A percentile compares a stretch with the other conserved stretches of the same genome.
Evolutionary conservation across 2,329 filamentous ascomycete genomes (phyloP).

Genomic region (Penicillium decumbens): DNA sequence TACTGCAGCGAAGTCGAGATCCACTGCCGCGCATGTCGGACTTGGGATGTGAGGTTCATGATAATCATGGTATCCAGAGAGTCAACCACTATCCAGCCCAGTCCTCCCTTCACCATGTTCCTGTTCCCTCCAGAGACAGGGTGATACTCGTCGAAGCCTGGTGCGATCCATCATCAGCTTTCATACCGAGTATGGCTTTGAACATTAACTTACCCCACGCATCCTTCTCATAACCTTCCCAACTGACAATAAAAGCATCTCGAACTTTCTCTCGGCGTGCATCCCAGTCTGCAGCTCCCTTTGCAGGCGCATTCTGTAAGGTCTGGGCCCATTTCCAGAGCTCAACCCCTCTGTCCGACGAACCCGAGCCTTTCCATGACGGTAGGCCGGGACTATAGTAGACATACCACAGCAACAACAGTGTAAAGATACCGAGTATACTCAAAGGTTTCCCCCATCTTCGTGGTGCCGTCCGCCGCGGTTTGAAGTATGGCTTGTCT

Average conservation of each 20-base stretch:
- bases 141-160: slow-evolving; percentile 68
- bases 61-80: slow-evolving; percentile 94
- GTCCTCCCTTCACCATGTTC: slow-evolving; percentile 80
- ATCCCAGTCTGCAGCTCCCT: slow-evolving; percentile 63
- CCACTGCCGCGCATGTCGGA: slow-evolving; percentile 84
- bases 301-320: slow-evolving; percentile 42
- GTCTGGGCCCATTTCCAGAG: slow-evolving; percentile 56
- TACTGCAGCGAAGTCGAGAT: slow-evolving; percentile 74
- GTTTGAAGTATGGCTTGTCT: slow-evolving; percentile 71
- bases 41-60: slow-evolving; percentile 88
- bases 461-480: slow-evolving; percentile 52
- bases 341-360: slow-evolving; percentile 36
- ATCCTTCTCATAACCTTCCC: slow-evolving; percentile 86
- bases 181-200: neutral
- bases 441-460: slow-evolving; percentile 62
- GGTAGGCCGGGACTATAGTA: slow-evolving; percentile 47
- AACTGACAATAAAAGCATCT: slow-evolving; percentile 85
- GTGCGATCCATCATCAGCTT: slow-evolving; percentile 22
- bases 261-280: slow-evolving; percentile 74
- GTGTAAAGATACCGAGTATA: slow-evolving; percentile 51
- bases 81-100: slow-evolving; percentile 98
- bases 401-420: slow-evolving; percentile 64
- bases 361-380: slow-evolving; percentile 20
- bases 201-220: slow-evolving; percentile 71
- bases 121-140: slow-evolving; percentile 72